A percentile compares a stretch with the other conserved stretches of the same genome.
Evolutionary conservation across 2,329 filamentous ascomycete species (phyloP).

Genomic region (Colletotrichum sp.): DNA sequence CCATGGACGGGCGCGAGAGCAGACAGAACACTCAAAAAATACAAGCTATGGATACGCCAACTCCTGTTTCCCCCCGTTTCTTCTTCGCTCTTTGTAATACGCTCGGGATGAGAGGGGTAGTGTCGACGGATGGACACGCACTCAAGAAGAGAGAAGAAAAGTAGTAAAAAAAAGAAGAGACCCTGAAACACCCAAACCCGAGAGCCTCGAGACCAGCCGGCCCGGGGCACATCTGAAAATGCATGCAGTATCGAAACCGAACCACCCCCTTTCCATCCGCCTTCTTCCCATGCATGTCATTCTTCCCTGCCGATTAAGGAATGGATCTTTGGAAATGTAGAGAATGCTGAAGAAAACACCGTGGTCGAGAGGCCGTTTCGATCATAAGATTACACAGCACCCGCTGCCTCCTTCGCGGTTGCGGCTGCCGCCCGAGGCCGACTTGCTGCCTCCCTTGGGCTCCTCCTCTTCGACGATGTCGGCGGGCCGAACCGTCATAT

Average conservation of each 20-base stretch:
- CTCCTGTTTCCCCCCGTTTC: slow-evolving; percentile 25
- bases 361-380: not conserved
- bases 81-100: slow-evolving; percentile 25
- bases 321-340: not conserved
- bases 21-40: slow-evolving; percentile 23
- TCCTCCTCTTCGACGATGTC: slow-evolving; percentile 84
- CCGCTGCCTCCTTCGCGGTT: slow-evolving; percentile 44
- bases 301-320: not conserved
- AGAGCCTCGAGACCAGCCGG: slow-evolving; percentile 15
- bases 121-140: not conserved
- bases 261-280: not conserved
- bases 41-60: slow-evolving; percentile 29
- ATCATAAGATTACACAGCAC: slow-evolving; percentile 59
- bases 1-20: slow-evolving; percentile 19
- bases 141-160: slow-evolving; percentile 12
- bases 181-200: slow-evolving; percentile 1
- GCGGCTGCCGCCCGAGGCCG: slow-evolving; percentile 43
- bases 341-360: not conserved
- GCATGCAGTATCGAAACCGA: slow-evolving; percentile 5
- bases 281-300: slow-evolving; percentile 6
- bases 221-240: slow-evolving; percentile 13
- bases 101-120: slow-evolving; percentile 8
- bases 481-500: slow-evolving; percentile 90
- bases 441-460: slow-evolving; percentile 68
- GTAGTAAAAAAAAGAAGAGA: slow-evolving; percentile 23